Evolutionary conservation across 176 grass and related monocot genomes (phyloP), one percentile per base, ranked within the genome.

Genomic region (Oryza brachyantha): DNA sequence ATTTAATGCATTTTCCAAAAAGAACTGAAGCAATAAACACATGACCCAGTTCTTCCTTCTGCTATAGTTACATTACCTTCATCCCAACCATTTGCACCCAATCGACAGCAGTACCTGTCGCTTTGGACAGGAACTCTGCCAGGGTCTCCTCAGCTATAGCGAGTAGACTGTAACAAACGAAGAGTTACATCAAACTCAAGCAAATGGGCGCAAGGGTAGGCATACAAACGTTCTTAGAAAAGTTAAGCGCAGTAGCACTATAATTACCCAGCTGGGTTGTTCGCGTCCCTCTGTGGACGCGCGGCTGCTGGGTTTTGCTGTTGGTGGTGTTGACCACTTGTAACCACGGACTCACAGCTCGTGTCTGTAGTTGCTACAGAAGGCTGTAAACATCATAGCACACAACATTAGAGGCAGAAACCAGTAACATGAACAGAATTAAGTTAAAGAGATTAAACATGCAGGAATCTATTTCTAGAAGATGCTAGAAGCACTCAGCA

Each of bases 11-110:
- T 78, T 75, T 2, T 5, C 26, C 14, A 79, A 63, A 64, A 64
- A 75, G 3, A 82, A 85, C 13, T 48, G 0, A 88, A 72, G 58
- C 36, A 76, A 70, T 70, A 34, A 71, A 65, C 17, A n/a, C 79
- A 45, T 81, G 71, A 36, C 43, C 11, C 42, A 85, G 31, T 39
- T 72, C 21, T 28, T 69, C 52, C 57, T 45, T 70, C 70, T 81
- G 5, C 7, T 34, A 84, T 10, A 76, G 65, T 29, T 36, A 13
- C 0, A 66, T 55, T 81, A 99, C 96, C 96, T 99, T 99, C 96
- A 99, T 99, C 86, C 96, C 96, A 93, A 96, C 92, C 88, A 99
- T 95, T 80, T 99, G 96, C 87, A 99, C 96, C 96, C 92, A 99
- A 87, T 99, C 84, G 24, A 99, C 86, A 83, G 92, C 96, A 75